Evolutionary conservation across 2,329 filamentous ascomycete species (phyloP).

Genomic region (Celoporthe dispersa): DNA sequence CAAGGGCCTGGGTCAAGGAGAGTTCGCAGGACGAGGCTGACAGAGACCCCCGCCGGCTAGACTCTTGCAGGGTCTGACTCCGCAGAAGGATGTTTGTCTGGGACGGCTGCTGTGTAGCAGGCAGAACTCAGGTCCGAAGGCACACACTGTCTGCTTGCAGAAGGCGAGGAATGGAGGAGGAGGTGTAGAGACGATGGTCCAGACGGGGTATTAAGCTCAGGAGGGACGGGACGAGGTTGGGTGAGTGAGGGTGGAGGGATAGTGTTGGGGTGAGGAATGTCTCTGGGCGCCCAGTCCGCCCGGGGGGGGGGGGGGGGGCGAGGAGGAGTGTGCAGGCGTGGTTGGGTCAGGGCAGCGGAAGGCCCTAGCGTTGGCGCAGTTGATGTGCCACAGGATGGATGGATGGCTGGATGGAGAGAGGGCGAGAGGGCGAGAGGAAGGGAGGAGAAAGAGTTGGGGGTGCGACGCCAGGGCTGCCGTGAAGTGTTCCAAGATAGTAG

Average conservation of each 20-base stretch:
- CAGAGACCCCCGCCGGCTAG: neutral
- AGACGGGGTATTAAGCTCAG: neutral
- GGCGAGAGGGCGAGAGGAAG: neutral
- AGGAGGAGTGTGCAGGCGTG: neutral
- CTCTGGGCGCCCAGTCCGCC: conserved; percentile 7
- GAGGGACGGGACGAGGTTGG: neutral
- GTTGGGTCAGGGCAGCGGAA: neutral
- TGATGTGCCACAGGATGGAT: neutral
- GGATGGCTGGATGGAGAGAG: neutral
- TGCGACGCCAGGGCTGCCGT: neutral
- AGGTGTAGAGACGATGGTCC: neutral
- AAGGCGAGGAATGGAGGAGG: neutral
- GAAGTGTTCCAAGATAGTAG: neutral
- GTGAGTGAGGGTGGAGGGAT: neutral
- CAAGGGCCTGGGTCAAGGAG: neutral
- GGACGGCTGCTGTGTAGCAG: neutral
- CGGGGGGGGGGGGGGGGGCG: neutral
- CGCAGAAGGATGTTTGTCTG: neutral
- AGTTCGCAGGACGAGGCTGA: neutral
- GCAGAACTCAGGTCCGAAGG: neutral
- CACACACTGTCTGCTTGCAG: neutral
- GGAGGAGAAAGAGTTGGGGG: neutral
- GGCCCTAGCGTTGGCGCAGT: neutral
- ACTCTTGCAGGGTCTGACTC: neutral
- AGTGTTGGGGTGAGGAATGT: conserved; percentile 1